phyloP scores from a whole-genome alignment of 305 asterid species.

The Stenogyne calaminthoides region DNA sequence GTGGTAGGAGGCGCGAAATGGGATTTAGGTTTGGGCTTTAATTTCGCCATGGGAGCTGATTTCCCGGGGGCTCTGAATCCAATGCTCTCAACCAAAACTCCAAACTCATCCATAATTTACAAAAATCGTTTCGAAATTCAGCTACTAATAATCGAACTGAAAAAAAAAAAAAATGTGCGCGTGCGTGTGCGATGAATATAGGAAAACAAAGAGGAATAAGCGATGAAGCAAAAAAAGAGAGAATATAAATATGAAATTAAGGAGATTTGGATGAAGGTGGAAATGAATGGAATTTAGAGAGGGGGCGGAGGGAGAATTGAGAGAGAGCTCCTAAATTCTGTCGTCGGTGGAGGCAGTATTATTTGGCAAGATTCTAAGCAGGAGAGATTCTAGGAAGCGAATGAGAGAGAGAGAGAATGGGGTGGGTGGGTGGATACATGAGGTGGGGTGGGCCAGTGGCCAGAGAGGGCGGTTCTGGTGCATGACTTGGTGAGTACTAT shows the following conservation, averaged over 20 bases:
- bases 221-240: slow-evolving; percentile 4
- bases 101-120: slow-evolving; percentile 70
- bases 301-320: slow-evolving; percentile 15
- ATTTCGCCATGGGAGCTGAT: slow-evolving; percentile 68
- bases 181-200: neutral
- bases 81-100: slow-evolving; percentile 78
- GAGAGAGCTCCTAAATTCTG: slow-evolving; percentile 32
- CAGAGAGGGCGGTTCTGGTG: slow-evolving; percentile 11
- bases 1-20: slow-evolving; percentile 35
- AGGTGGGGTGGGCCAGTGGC: slow-evolving; percentile 35
- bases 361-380: slow-evolving; percentile 24
- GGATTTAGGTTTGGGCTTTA: slow-evolving; percentile 55
- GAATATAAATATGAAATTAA: neutral
- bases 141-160: neutral
- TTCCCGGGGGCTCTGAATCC: slow-evolving; percentile 72
- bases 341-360: slow-evolving; percentile 32
- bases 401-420: neutral
- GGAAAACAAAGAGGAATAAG: neutral
- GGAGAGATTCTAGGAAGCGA: slow-evolving; percentile 21
- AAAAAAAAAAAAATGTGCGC: neutral
- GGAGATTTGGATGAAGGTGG: neutral
- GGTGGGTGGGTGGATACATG: slow-evolving; percentile 8
- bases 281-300: slow-evolving; percentile 11
- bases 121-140: slow-evolving; percentile 11
- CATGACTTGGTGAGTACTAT: neutral